Conservation (phyloP, 1,284 basidiomycete species). For the Xerocomus amazonicus region DNA sequence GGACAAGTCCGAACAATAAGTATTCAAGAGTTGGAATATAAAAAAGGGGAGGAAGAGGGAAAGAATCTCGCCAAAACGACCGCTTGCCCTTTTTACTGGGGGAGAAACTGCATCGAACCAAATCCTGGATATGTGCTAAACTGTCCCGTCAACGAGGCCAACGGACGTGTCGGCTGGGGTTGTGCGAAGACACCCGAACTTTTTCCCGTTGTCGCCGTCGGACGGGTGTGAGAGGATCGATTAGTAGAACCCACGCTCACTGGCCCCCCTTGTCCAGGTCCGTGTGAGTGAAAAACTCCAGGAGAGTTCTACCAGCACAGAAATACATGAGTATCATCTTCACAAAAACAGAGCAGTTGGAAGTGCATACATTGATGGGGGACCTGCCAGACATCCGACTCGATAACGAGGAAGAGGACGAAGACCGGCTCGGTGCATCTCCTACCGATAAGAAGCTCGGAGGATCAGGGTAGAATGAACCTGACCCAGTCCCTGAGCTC, state of each 20-base stretch:
- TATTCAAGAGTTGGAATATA: neutral
- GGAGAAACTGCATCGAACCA: constrained; percentile 20
- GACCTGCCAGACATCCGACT: constrained; percentile 33
- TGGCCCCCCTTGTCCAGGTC: constrained; percentile 14
- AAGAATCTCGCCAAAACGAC: neutral
- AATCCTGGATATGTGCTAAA: constrained; percentile 22
- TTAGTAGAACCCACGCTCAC: constrained; percentile 6
- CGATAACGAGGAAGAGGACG: constrained; percentile 33
- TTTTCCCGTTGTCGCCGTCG: constrained; percentile 10
- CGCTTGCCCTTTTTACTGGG: constrained; percentile 12
- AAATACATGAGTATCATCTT: constrained; percentile 6
- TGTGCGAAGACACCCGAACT: constrained; percentile 18
- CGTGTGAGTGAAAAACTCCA: constrained; percentile 20
- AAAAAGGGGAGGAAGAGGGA: neutral
- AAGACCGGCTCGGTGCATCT: constrained; percentile 31
- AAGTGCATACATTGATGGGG: constrained; percentile 24
- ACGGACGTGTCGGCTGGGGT: constrained; percentile 24
- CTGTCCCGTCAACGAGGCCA: constrained; percentile 10
- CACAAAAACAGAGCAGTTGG: constrained; percentile 1
- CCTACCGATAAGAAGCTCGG: constrained; percentile 21
- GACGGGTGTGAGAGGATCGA: constrained; percentile 21
- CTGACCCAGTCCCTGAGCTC: constrained; percentile 7
- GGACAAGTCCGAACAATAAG: constrained; percentile 21
- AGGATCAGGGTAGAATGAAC: constrained; percentile 23
- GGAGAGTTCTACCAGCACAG: constrained; percentile 18